Evolutionary conservation across 2,329 filamentous ascomycete species (phyloP), one percentile per base, ranked within the genome.

Genomic region (Epichloe aotearoae): DNA sequence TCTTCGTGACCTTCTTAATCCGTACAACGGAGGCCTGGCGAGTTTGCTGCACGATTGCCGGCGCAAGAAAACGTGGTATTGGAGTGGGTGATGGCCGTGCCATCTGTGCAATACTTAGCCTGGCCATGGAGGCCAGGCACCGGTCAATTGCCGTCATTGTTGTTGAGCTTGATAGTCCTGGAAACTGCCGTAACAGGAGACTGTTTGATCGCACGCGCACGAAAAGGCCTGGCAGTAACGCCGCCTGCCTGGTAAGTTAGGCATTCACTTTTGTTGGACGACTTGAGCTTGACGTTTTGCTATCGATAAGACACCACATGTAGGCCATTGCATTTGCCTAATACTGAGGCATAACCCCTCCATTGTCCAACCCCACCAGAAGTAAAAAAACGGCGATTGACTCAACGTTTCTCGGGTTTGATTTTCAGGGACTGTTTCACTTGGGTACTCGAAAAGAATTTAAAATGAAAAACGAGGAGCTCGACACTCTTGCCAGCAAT

Each of bases 391-490:
- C 34, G 45, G 41, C 55, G 50, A 52, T 56, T 55, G 59, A 61
- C 51, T 59, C 56, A 62, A 48, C 20, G 19, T 14, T 15, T 20
- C n/a, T n/a, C 26, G 30, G 30, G 10, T 40, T 50, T 34, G 40
- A 34, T 19, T 20, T 34, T 15, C 12, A 23, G 34, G 20, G 10
- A 33, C 17, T 20, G 2, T 39, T 50, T 6, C 30, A 17, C 40
- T 46, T 23, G 30, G 34, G 4, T 12, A 39, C n/a, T 4, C 17
- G 3, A 3, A 26, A 23, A 45, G 4, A 15, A 39, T 20, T 19
- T 38, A 73, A 59, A 50, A 80, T 81, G 78, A 79, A 80, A 69
- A 64, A 68, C 57, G 73, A 77, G 59, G 76, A 80, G 65, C 69
- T 81, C 57, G 67, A 73, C 54, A 66, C 72, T 51, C 66, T 81